Base-by-base conservation (phyloP, 805 yeast species). In the Suhomyces sp. region DNA sequence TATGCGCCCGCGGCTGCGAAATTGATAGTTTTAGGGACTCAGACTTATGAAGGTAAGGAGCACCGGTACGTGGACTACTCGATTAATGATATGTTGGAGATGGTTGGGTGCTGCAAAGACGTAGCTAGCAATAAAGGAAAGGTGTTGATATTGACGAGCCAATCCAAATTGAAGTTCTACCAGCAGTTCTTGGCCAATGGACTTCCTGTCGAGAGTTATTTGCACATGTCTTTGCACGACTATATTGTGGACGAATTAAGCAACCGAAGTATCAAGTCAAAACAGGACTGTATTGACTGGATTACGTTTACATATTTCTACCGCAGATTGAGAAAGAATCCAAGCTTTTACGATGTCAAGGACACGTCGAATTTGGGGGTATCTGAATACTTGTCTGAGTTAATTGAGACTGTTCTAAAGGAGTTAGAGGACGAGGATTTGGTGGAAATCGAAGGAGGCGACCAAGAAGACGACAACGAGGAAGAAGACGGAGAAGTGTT, bases 261-360 rank as follows among this genome's bases (percentile, higher is more conserved):
- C 35, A 79, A 84, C 6, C 74, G 81, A 2, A 74, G 84, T 12
- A 79, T 93, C 52, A 77, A 74, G 44, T 75, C 81, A 6, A 83
- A 87, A 62, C 97, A 92, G 60, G 94, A 87, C 58, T 89, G 96
- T 60, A 81, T 94, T 53, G 97, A 93, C 61, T 90, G 96, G 96
- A 62, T 94, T 31, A 87, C 97, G 0, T 89, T 81, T 64, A 80
- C 96, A 0, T 87, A 84, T 59, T 87, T 92, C 61, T 94, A 89
- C 68, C 76, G 96, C 56, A 76, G 98, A 47, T 65, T 94, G 19
- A 86, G 83, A 51, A 77, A 81, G 33, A 94, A 94, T 65, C 97
- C 99, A 3, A 83, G 94, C 53, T 94, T 80, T 64, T 94, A 94
- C 63, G 97, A 91, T n/a, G 79, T 89, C 6, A 74, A 73, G 40